Evolutionary conservation across 495 filamentous ascomycete genomes (phyloP).

Genomic region (Coniosporium apollinis): DNA sequence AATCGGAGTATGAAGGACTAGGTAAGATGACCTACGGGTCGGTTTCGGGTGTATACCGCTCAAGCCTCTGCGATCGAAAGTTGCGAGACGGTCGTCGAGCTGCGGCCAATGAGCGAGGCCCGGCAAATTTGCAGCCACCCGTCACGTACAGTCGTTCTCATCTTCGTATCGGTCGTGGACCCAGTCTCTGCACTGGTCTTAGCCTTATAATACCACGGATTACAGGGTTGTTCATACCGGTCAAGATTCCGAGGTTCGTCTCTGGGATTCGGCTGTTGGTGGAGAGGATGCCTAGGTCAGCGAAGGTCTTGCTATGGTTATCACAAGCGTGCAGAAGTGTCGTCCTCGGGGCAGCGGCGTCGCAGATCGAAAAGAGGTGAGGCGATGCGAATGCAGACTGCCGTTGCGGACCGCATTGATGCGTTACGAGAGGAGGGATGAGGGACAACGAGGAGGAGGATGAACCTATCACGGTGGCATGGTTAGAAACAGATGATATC

Average conservation of each 20-base stretch:
- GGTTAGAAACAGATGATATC: background rate
- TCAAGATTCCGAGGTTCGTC: conserved; percentile 36
- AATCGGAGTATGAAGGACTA: conserved; percentile 6
- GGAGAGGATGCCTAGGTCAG: conserved; percentile 11
- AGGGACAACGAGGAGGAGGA: conserved; percentile 9
- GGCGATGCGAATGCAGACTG: conserved; percentile 2
- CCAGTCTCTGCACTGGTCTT: conserved; percentile 49
- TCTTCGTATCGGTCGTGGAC: conserved; percentile 80
- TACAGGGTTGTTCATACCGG: conserved; percentile 29
- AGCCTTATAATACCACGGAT: conserved; percentile 25
- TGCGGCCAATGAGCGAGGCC: too few species aligned
- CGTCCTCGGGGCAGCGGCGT: background rate
- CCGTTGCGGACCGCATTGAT: background rate
- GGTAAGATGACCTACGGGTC: conserved; percentile 11
- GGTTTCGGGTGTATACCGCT: conserved; percentile 7
- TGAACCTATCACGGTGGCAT: too few species aligned
- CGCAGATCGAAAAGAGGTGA: background rate
- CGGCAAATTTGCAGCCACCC: too few species aligned
- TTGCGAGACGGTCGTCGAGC: conserved; percentile 27
- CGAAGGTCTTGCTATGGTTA: conserved; percentile 3
- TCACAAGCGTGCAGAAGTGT: background rate
- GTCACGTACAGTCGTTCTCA: conserved; percentile 31
- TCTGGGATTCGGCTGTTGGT: conserved; percentile 11
- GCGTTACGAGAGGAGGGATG: conserved; percentile 6
- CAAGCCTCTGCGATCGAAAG: conserved; percentile 14